phyloP scores from a whole-genome alignment of 768 basidiomycete species.

The Lenzites betulinus region DNA sequence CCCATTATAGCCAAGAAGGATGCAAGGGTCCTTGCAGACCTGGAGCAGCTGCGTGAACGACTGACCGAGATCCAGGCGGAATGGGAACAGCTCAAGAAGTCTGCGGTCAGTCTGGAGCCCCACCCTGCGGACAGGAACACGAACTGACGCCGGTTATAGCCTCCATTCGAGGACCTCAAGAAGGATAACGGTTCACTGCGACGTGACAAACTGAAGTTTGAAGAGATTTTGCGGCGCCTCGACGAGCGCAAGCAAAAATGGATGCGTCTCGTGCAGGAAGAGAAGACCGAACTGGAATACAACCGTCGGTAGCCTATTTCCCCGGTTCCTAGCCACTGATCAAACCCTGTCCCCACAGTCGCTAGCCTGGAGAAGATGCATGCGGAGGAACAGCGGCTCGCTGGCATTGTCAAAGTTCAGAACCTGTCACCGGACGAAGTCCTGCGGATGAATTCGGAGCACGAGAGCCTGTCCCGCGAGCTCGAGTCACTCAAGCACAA shows the following conservation, averaged over 20 bases:
- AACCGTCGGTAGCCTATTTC: slow-evolving; percentile 44
- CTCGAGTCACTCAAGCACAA: slow-evolving; percentile 78
- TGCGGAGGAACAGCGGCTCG: slow-evolving; percentile 62
- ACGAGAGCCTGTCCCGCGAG: slow-evolving; percentile 72
- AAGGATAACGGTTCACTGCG: slow-evolving; percentile 64
- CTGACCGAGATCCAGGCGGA: slow-evolving; percentile 53
- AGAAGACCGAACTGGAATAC: slow-evolving; percentile 62
- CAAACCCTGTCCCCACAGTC: slow-evolving; percentile 40
- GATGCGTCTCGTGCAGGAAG: slow-evolving; percentile 63
- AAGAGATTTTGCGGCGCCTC: slow-evolving; percentile 70
- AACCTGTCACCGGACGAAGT: slow-evolving; percentile 94
- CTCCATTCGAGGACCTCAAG: slow-evolving; percentile 64
- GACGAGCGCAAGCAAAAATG: slow-evolving; percentile 70
- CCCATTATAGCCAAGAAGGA: slow-evolving; percentile 62
- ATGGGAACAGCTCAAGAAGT: slow-evolving; percentile 57
- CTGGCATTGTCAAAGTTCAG: slow-evolving; percentile 75
- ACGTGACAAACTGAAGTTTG: slow-evolving; percentile 77
- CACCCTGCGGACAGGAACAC: too few species aligned
- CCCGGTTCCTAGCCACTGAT: not conserved
- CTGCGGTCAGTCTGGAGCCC: slow-evolving; percentile 48
- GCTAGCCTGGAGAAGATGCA: slow-evolving; percentile 63
- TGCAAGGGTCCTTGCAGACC: slow-evolving; percentile 60
- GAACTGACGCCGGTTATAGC: slow-evolving; percentile 14
- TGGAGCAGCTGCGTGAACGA: slow-evolving; percentile 57
- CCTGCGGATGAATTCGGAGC: slow-evolving; percentile 85